Conservation (phyloP, 2,329 filamentous ascomycete species). For the Alternaria sp. region DNA sequence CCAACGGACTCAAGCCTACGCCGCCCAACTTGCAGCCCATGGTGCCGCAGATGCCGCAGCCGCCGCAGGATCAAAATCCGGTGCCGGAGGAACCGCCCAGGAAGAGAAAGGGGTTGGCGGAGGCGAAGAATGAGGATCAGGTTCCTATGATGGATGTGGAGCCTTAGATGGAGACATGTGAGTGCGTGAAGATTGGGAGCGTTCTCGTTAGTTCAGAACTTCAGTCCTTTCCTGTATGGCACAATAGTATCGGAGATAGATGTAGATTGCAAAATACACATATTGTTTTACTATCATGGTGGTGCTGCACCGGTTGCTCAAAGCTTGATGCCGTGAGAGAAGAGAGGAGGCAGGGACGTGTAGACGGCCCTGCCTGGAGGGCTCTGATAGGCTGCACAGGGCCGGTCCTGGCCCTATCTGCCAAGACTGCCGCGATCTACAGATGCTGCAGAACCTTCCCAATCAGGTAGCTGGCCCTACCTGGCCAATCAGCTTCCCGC, state of each 20-base stretch:
- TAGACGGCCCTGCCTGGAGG: neutral
- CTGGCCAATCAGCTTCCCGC: neutral
- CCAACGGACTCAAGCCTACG: slow-evolving; percentile 13
- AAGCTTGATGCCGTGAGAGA: neutral
- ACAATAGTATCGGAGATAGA: neutral
- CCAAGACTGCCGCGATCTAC: neutral
- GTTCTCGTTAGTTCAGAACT: neutral
- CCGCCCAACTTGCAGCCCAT: slow-evolving; percentile 11
- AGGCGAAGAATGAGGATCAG: neutral
- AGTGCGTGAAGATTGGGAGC: no score
- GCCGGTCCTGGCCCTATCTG: neutral
- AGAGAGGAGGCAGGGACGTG: neutral
- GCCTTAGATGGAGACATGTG: neutral
- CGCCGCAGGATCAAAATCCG: neutral
- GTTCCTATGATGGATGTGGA: neutral
- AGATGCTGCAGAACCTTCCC: neutral
- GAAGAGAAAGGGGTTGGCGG: neutral
- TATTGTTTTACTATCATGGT: neutral
- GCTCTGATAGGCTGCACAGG: neutral
- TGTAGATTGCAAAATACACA: neutral
- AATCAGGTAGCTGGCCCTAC: neutral
- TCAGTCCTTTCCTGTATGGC: neutral
- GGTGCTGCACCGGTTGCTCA: neutral
- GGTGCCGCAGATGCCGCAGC: neutral
- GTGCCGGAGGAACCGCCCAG: neutral